Evolutionary conservation across 148 eudicot genomes (phyloP).

Genomic region (Amaranthus palmeri): DNA sequence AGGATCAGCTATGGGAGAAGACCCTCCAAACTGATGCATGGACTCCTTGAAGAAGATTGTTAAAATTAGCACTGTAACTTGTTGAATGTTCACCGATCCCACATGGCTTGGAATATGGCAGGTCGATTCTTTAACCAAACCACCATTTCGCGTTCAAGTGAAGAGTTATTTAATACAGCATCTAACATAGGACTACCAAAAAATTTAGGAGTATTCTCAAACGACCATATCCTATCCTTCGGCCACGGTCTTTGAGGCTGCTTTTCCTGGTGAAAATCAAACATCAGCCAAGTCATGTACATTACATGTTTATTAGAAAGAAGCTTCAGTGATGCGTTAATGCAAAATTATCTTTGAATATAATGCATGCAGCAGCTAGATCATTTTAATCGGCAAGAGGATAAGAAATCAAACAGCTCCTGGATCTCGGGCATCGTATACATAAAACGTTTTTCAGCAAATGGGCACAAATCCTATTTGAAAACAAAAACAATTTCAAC

Average conservation of each 20-base stretch:
- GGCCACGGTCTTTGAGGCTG: slow-evolving; percentile 94
- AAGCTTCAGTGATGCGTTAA: background rate
- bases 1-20: slow-evolving; percentile 7
- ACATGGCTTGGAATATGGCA: slow-evolving; percentile 65
- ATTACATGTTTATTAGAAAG: background rate
- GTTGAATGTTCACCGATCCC: slow-evolving; percentile 54
- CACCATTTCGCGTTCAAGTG: slow-evolving; percentile 73
- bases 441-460: too few relatives aligned
- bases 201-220: slow-evolving; percentile 46
- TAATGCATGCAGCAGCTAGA: too few relatives aligned
- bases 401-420: background rate
- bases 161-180: slow-evolving; percentile 51
- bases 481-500: too few relatives aligned
- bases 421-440: too few relatives aligned
- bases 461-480: too few relatives aligned
- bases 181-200: slow-evolving; percentile 97
- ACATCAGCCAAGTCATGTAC: background rate
- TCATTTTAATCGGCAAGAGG: too few relatives aligned
- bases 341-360: too few relatives aligned
- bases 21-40: slow-evolving; percentile 24
- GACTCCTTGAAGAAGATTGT: slow-evolving; percentile 4
- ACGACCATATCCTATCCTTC: slow-evolving; percentile 79
- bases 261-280: slow-evolving; percentile 53
- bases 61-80: slow-evolving; percentile 27
- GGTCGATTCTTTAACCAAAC: slow-evolving; percentile 92